Conservation (phyloP, 805 yeast genomes). For the Saccharomyces eubayanus region DNA sequence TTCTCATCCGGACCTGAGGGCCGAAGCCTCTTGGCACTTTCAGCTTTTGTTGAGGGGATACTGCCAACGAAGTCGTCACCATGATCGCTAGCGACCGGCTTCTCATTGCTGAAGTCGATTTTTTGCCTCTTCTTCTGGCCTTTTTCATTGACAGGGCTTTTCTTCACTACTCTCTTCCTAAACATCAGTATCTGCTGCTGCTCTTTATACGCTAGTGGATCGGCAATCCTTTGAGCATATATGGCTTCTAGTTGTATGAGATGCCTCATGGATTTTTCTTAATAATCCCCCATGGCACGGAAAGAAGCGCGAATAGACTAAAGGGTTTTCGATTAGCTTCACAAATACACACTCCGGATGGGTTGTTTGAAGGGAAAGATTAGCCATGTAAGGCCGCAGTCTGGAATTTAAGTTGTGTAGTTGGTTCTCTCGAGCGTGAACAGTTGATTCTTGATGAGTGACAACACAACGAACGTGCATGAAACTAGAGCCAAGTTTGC, state of each 20-base stretch:
- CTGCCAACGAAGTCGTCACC: neutral
- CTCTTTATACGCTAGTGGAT: neutral
- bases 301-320: neutral
- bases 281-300: neutral
- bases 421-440: neutral
- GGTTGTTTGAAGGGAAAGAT: neutral
- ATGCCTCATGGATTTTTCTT: neutral
- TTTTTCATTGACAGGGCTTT: neutral
- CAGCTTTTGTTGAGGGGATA: neutral
- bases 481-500: constrained; percentile 27
- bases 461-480: constrained; percentile 10
- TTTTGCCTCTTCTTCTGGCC: constrained; percentile 11
- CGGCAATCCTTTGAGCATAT: neutral
- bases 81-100: neutral
- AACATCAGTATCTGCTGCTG: constrained; percentile 12
- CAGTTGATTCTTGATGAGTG: constrained; percentile 10
- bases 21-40: neutral
- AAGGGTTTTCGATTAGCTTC: neutral
- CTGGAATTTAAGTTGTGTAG: neutral
- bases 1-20: neutral
- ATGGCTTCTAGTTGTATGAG: neutral
- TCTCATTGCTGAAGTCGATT: constrained; percentile 1
- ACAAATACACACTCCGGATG: neutral
- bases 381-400: neutral
- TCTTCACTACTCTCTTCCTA: constrained; percentile 16